Evolutionary conservation across 2,329 filamentous ascomycete species (phyloP).

Genomic region (Pestalotiopsis sp.): DNA sequence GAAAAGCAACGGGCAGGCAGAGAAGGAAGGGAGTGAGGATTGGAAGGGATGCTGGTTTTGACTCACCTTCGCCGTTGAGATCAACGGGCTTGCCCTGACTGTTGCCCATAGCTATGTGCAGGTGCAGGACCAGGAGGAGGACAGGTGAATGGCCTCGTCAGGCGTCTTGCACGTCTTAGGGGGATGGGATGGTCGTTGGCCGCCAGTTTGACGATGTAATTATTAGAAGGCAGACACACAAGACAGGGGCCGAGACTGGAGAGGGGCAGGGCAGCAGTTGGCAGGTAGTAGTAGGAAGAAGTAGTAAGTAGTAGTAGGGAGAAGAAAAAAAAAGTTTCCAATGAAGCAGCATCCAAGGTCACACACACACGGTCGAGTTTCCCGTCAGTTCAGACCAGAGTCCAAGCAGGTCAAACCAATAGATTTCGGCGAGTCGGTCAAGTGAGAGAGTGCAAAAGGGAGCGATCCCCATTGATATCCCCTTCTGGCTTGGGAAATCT

Average conservation of each 20-base stretch:
- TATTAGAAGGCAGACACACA: neutral
- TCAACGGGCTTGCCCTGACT: constrained; percentile 91
- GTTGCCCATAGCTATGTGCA: constrained; percentile 73
- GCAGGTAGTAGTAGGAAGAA: neutral
- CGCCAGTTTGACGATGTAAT: constrained; percentile 6
- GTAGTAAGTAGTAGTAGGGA: neutral
- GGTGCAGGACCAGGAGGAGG: constrained; percentile 4
- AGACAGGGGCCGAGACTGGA: constrained; percentile 1
- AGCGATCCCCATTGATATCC: constrained; percentile 15
- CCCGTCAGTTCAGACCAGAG: neutral
- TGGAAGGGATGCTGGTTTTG: constrained; percentile 19
- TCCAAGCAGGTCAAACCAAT: neutral
- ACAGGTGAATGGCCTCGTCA: constrained; percentile 2
- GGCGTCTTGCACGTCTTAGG: neutral
- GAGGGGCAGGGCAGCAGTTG: constrained; percentile 1
- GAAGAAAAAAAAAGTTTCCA: neutral
- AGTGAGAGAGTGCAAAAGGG: constrained; percentile 8
- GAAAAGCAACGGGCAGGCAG: neutral
- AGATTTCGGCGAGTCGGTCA: constrained; percentile 13
- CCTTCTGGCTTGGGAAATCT: constrained; percentile 16
- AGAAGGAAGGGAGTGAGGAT: constrained; percentile 25
- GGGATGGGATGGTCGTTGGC: neutral
- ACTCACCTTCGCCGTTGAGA: constrained; percentile 87
- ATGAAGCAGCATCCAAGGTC: neutral
- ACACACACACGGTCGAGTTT: neutral